Base-by-base conservation (phyloP, 2,329 filamentous ascomycete genomes). In the Coniella vitis region DNA sequence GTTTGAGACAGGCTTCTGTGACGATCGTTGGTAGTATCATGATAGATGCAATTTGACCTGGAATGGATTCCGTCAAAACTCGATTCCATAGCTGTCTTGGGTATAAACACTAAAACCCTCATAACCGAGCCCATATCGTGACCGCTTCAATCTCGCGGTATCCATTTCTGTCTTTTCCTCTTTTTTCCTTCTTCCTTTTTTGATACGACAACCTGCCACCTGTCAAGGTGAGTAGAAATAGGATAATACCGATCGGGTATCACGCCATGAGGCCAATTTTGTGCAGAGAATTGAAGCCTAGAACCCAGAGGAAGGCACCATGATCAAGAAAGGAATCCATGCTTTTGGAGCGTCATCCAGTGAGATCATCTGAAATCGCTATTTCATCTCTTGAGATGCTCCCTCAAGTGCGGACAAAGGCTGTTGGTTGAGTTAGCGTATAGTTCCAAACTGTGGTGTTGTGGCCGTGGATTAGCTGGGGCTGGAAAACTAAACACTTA, bases 401-500 rank as follows among this genome's bases (percentile, higher is more conserved):
- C 25, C 31, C 4, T 46, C 38, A 51, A 16, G 39, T 43, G 9
- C 47, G 39, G 21, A 67, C 62, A 56, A 61, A 67, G 22, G 65
- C 65, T 69, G 29, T 52, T 16, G 37, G 25, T 10, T n/a, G n/a
- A n/a, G n/a, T n/a, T n/a, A n/a, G n/a, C n/a, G n/a, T n/a, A n/a
- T n/a, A n/a, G n/a, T n/a, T n/a, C n/a, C n/a, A n/a, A n/a, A n/a
- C n/a, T n/a, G n/a, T n/a, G n/a, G n/a, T n/a, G n/a, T n/a, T n/a
- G n/a, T n/a, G n/a, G n/a, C n/a, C n/a, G n/a, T n/a, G n/a, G n/a
- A n/a, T n/a, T n/a, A n/a, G n/a, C n/a, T n/a, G n/a, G n/a, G n/a
- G n/a, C n/a, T n/a, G n/a, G 1, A 9, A 43, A 10, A 10, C 8
- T 12, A 37, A 52, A 20, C 32, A 87, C 90, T 81, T 75, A 96